Evolutionary conservation across 768 basidiomycete species (phyloP).

Genomic region (Megacollybia marginata): DNA sequence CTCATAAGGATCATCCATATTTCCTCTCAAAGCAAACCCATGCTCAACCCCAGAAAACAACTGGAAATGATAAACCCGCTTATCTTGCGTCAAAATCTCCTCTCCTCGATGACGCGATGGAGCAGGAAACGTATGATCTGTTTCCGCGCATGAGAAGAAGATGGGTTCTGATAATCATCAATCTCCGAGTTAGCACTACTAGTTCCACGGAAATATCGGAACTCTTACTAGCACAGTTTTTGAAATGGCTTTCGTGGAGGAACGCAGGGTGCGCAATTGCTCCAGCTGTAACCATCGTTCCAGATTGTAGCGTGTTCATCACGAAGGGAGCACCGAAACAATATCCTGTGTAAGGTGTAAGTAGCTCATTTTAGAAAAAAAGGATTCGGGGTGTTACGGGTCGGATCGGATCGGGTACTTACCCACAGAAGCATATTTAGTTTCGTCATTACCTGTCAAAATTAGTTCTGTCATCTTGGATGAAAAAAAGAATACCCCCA

Average conservation of each 20-base stretch:
- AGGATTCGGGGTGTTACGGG: not conserved
- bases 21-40: conserved; percentile 13
- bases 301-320: conserved; percentile 23
- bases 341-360: too few species aligned
- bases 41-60: conserved; percentile 29
- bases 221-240: conserved; percentile 24
- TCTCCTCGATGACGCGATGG: conserved; percentile 30
- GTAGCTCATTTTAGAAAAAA: not conserved
- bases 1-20: conserved; percentile 9
- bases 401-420: too few species aligned
- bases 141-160: conserved; percentile 35
- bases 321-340: conserved; percentile 35
- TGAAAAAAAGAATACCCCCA: not conserved
- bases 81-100: conserved; percentile 30
- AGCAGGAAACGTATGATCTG: conserved; percentile 31
- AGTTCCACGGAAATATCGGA: not conserved
- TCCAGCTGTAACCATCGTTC: conserved; percentile 25
- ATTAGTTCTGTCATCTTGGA: not conserved
- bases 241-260: conserved; percentile 23
- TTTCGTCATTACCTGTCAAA: not conserved
- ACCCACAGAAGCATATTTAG: not conserved
- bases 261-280: conserved; percentile 35
- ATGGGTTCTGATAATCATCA: conserved; percentile 20
- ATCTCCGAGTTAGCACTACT: not conserved
- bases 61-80: conserved; percentile 32